Conservation (phyloP, 2,329 filamentous ascomycete genomes). For the Pseudogymnoascus sp. region DNA sequence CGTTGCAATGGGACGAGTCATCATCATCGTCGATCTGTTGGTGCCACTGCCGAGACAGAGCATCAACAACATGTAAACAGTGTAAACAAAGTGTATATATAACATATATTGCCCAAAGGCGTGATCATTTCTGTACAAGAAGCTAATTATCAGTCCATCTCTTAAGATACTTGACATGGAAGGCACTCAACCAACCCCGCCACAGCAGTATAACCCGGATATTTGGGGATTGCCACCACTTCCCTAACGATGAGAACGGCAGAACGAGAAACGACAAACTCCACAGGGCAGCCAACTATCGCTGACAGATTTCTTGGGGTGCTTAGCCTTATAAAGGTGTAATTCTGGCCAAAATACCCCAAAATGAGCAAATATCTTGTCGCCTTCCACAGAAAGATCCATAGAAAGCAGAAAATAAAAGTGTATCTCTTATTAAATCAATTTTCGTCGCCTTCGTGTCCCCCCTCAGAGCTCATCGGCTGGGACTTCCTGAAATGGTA, state of each 20-base stretch:
- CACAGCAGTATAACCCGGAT: background rate
- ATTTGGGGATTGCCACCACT: background rate
- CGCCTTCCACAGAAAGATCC: background rate
- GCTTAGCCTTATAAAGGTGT: background rate
- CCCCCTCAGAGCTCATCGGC: background rate
- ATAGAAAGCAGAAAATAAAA: background rate
- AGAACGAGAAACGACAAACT: background rate
- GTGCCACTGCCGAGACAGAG: background rate
- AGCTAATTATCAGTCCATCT: background rate
- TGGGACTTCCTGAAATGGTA: background rate
- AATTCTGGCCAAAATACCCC: background rate
- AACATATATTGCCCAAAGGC: background rate
- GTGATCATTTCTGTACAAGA: background rate
- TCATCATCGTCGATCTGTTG: background rate
- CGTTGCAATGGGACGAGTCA: background rate
- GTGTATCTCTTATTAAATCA: slow-evolving; percentile 3
- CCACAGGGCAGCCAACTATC: background rate
- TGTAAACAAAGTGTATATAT: background rate
- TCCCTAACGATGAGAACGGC: background rate
- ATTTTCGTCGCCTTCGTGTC: background rate
- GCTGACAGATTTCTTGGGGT: background rate
- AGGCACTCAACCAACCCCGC: background rate
- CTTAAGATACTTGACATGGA: background rate
- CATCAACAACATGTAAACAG: background rate
- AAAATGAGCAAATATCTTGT: background rate